These are phyloP conservation scores for Ophiocordyceps unilateralis DNA, from an alignment of 2,329 filamentous ascomycete genomes.

Conservation along the genomic window DNA sequence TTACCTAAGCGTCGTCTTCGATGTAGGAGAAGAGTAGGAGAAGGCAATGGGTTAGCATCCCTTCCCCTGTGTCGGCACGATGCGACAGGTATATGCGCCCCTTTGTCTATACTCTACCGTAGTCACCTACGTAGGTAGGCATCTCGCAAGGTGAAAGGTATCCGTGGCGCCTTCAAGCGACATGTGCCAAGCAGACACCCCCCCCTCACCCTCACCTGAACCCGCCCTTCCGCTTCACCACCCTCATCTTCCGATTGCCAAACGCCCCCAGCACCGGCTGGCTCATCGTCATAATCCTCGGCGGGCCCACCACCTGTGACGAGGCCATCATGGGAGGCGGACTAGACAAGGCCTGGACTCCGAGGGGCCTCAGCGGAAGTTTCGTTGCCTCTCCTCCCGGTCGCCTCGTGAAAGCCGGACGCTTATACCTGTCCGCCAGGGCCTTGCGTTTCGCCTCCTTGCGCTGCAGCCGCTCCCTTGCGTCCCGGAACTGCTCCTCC, in stretches of 20 bases:
- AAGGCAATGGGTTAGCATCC: too few species aligned
- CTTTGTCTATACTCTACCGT: too few species aligned
- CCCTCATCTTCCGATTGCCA: constrained; percentile 27
- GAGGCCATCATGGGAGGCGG: constrained; percentile 13
- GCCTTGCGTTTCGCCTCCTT: constrained; percentile 16
- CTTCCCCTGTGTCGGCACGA: too few species aligned
- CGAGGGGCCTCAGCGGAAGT: constrained; percentile 5
- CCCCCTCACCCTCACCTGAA: constrained; percentile 19
- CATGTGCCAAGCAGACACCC: too few species aligned
- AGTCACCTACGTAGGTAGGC: too few species aligned
- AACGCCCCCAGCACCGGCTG: constrained; percentile 27
- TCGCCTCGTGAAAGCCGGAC: constrained; percentile 12
- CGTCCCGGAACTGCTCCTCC: constrained; percentile 17
- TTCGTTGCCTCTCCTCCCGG: constrained; percentile 2
- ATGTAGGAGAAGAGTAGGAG: too few species aligned
- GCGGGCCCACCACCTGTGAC: constrained; percentile 16
- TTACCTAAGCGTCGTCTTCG: too few species aligned
- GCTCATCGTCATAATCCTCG: constrained; percentile 20
- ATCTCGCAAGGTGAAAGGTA: too few species aligned
- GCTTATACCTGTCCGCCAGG: constrained; percentile 16
- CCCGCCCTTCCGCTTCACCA: constrained; percentile 23
- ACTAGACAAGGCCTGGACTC: constrained; percentile 17
- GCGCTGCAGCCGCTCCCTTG: constrained; percentile 15
- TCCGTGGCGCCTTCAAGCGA: too few species aligned
- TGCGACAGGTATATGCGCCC: too few species aligned